Base-by-base conservation (phyloP, 331 rosid species). In the Malus hybrid region DNA sequence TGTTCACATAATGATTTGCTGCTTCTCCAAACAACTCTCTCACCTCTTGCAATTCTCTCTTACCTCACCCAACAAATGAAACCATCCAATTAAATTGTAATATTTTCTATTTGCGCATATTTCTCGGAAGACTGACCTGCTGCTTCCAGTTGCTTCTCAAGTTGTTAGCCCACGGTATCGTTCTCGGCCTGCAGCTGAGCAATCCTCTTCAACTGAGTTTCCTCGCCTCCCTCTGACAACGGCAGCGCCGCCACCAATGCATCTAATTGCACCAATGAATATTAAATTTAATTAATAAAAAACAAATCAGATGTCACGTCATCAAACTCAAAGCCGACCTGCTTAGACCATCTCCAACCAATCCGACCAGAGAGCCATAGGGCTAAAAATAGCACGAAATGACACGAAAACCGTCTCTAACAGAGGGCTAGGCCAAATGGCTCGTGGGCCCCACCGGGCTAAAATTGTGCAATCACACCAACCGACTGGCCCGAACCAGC, bases 141-240 rank as follows among this genome's bases (percentile, higher is more conserved):
- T 28, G 77, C 70, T 44, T 62, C 77, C 16, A 73, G 77, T 73
- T 73, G 77, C 70, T 73, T 73, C 46, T 62, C 77, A 73, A 73
- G 61, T 7, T 62, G 14, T 29, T 10, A 32, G n/a, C 70, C 77
- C 15, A 62, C 31, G 7, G 66, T 31, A 4, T 66, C 52, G 19
- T 73, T 73, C 42, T 62, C 77, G 19, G 70, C 77, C 31, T 73
- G 48, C 63, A 73, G 61, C 3, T 73, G 57, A 2, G 76, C 76
- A 48, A 63, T 75, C 64, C 71, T 65, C 65, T 50, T 73, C 34
- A 65, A 54, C 55, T 64, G 79, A 75, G 79, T 56, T 34, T 22
- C 79, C 66, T 67, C 73, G 36, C 70, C 65, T 33, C 56, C 70
- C 66, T 48, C 60, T 3, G 70, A 73, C 77, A 73, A 50, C 14